Base-by-base conservation (phyloP, 345 rosid genomes). In the Anastatica hierochuntica region DNA sequence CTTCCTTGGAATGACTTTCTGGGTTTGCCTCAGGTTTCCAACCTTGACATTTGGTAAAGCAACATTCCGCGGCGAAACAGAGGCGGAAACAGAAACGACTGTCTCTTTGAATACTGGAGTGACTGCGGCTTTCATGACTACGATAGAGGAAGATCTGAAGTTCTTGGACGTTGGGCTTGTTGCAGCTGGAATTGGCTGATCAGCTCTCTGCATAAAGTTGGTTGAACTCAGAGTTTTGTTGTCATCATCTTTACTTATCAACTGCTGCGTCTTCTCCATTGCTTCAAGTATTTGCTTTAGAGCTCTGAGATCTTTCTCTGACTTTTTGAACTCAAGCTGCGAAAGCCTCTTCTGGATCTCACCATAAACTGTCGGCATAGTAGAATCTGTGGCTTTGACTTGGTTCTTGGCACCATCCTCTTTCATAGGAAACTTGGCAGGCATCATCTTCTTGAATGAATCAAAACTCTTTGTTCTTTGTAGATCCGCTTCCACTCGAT, bases 281-380 rank as follows among this genome's bases (percentile, higher is more conserved):
- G 87, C 94, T 71, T 77, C 88, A 41, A 83, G 88, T 66, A 80
- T 81, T 64, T 83, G 96, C 67, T 83, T 81, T 26, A 81, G 94
- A 64, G 90, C 85, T 70, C 86, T 79, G 46, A 81, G 90, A 69
- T 83, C 98, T 73, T 83, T 88, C 54, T 86, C 95, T 0, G 98
- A 76, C 58, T 69, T 70, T 55, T 72, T 72, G 73, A 85, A 92
- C 76, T 83, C 83, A 5, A 77, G 77, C 65, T 85, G 83, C 16
- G 83, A 72, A 76, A 79, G 67, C 67, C 83, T 71, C 58, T 83
- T 85, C 82, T 92, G 85, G 13, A 85, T 81, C 69, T 85, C 90
- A 56, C 85, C 90, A 42, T 81, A 79, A 57, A 87, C 82, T 7
- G 85, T 72, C 34, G 66, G 60, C 38, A 83, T 74, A 33, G 64